Evolutionary conservation across 2,329 filamentous ascomycete species (phyloP), one percentile per base, ranked within the genome.

Genomic region (Exophiala dermatitidis): DNA sequence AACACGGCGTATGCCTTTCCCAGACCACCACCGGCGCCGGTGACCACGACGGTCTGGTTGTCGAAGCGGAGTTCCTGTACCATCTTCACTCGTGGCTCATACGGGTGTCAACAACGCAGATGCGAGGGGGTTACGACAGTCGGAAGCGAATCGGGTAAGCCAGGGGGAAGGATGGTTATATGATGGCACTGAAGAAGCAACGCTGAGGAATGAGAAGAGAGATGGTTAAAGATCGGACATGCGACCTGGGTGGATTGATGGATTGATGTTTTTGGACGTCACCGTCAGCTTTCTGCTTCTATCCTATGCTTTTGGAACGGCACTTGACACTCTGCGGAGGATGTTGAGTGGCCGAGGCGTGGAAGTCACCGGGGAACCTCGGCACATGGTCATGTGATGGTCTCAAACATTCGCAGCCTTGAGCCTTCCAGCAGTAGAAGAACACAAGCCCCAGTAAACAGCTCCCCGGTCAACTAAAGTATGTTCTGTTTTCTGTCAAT

Each of bases 31-130:
- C 88, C 88, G 59, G 88, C 88, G 65, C 88, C 89, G 45, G 88
- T 95, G 62, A 95, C 84, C 62, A 95, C 88, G 65, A 90, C 87
- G 63, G 88, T 89, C 78, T 93, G 88, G 73, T 84, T 85, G 74
- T 94, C 90, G 69, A 86, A 95, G 66, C 89, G 81, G 67, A 95
- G 75, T 71, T 86, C 80, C 74, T 76, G 83, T 85, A 86, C 78
- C 59, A 58, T 72, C 36, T 46, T 59, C 49, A 48, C 37, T 40
- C 34, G 38, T 12, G 12, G 44, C 29, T 53, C 54, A 53, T 44
- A 40, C 32, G 44, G 42, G 26, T 31, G 33, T 26, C 10, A 9
- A 48, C 19, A 37, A 44, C 6, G 19, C 38, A 41, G 19, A 28
- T 26, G 38, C 19, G 38, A 26, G 28, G 3, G 12, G 28, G 10